These are phyloP conservation scores for Metrosideros polymorpha DNA, from an alignment of 441 rosid species.

Conservation along the genomic window DNA sequence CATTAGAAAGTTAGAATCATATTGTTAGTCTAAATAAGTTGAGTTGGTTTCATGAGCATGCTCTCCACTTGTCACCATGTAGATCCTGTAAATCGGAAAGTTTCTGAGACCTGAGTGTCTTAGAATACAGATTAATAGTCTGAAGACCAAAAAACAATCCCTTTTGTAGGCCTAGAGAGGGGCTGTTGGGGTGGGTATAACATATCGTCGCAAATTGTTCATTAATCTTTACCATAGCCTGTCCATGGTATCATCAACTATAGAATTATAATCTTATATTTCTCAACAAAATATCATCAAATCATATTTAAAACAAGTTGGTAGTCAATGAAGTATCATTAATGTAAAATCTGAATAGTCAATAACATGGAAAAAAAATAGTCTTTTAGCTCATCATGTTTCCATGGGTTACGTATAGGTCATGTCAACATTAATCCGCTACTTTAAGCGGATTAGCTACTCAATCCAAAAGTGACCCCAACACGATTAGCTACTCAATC, in stretches of 20 bases:
- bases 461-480: too few relatives aligned
- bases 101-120: neutral
- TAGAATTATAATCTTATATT: neutral
- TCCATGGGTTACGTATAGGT: neutral
- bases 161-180: neutral
- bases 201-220: neutral
- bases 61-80: neutral
- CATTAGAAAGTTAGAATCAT: neutral
- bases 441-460: too few relatives aligned
- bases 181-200: neutral
- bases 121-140: neutral
- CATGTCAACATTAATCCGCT: neutral
- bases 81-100: neutral
- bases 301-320: neutral
- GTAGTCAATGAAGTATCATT: neutral
- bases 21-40: neutral
- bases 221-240: neutral
- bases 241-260: neutral
- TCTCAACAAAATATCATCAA: neutral
- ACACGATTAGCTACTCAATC: too few relatives aligned
- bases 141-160: neutral
- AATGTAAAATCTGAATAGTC: neutral
- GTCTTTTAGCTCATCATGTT: neutral
- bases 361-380: neutral
- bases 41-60: neutral